Evolutionary conservation across 75 land plant genomes (phyloP), one percentile per base, ranked within the genome.

Genomic region (Sequoiadendron giganteum): DNA sequence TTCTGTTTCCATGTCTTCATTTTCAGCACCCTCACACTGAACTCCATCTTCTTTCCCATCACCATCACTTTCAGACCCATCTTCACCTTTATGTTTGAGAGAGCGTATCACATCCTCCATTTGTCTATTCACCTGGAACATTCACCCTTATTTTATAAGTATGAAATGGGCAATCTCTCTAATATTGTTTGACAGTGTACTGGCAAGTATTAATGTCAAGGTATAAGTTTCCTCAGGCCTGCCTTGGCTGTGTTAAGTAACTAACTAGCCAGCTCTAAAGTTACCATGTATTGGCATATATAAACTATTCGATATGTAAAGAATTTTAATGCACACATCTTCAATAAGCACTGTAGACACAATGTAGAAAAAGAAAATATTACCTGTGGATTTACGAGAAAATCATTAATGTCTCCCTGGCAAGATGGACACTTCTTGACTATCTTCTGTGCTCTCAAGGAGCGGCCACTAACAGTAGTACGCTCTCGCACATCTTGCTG

Each of bases 401-500:
- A 96, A 36, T 96, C 99, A 28, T 90, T 89, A 0, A 97, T 95
- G 84, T 97, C 99, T 88, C 40, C 90, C 73, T 94, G 85, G 85
- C 99, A 97, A n/a, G 91, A 91, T 5, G 99, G 99, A 76, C 99
- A 97, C 65, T 90, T 93, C 92, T 95, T 94, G 42, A 94, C 85
- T 34, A 90, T 93, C 83, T 94, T 95, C 87, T 93, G 95, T 1
- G 92, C 86, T 19, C 97, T 92, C 21, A 94, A 85, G 25, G 92
- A 86, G 38, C 94, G 85, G 15, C 95, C 95, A 48, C 92, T 90
- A 79, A 87, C 89, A 85, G 91, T 87, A 25, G 85, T 92, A 25
- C 97, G 94, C 82, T 97, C 93, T 40, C 92, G 93, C 5, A 94
- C 90, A 87, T 91, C 88, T 68, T 93, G 84, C 86, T 93, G 90